These are phyloP conservation scores for Phlyctochytrium bullatum DNA, from an alignment of 192 early-diverging fungal genomes.

Conservation along the genomic window DNA sequence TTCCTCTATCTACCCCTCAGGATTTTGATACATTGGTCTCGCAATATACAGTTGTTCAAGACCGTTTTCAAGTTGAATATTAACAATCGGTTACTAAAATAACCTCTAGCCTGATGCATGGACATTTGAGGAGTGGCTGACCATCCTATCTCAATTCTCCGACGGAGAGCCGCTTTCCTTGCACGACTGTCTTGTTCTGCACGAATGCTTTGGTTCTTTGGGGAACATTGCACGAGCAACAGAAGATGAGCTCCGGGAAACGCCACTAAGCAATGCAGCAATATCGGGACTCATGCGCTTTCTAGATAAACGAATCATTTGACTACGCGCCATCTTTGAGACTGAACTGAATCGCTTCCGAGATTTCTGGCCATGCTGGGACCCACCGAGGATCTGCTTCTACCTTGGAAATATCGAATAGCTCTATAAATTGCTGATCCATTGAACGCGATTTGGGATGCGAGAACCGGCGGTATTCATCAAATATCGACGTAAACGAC, in stretches of 20 bases:
- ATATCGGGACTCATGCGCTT: not conserved
- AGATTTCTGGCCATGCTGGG: constrained; percentile 52
- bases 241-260: not conserved
- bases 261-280: not conserved
- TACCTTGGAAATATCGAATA: constrained; percentile 51
- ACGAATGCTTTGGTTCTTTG: not conserved
- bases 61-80: too few relatives aligned
- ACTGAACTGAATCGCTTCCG: not conserved
- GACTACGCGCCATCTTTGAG: not conserved
- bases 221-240: not conserved
- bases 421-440: constrained; percentile 63
- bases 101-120: too few relatives aligned
- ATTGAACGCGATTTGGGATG: constrained; percentile 52
- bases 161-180: too few relatives aligned
- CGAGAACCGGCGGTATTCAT: constrained; percentile 90
- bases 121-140: too few relatives aligned
- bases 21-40: too few relatives aligned
- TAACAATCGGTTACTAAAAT: too few relatives aligned
- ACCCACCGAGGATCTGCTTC: constrained; percentile 36
- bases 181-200: not conserved
- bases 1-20: too few relatives aligned
- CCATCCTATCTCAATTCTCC: too few relatives aligned
- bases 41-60: too few relatives aligned
- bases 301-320: not conserved
- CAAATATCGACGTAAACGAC: constrained; percentile 94